Evolutionary conservation across 2,329 filamentous ascomycete genomes (phyloP).

Genomic region (Pyrenochaeta sp.): DNA sequence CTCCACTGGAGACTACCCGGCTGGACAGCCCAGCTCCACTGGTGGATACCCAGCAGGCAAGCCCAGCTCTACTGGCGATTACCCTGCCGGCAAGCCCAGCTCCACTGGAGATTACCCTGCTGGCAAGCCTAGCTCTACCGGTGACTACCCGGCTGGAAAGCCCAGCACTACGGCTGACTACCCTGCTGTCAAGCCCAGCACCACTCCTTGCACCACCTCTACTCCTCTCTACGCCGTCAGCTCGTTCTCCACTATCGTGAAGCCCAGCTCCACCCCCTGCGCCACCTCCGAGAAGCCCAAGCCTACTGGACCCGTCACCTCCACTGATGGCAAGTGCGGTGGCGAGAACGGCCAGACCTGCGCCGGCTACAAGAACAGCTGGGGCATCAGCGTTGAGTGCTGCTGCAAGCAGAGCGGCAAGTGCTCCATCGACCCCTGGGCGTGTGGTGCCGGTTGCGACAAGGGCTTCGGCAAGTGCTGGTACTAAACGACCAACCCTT

Average conservation of each 20-base stretch:
- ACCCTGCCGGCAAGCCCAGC: neutral
- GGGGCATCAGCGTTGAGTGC: slow-evolving; percentile 29
- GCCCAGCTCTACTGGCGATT: slow-evolving; percentile 6
- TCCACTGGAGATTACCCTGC: slow-evolving; percentile 5
- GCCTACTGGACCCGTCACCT: slow-evolving; percentile 22
- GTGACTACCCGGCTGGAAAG: neutral
- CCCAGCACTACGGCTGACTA: slow-evolving; percentile 2
- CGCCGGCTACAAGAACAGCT: slow-evolving; percentile 29
- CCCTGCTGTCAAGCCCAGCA: slow-evolving; percentile 4
- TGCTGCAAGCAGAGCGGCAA: slow-evolving; percentile 29
- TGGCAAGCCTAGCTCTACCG: neutral
- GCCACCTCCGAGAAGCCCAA: slow-evolving; percentile 19
- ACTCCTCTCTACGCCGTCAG: slow-evolving; percentile 2
- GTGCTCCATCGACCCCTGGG: slow-evolving; percentile 29
- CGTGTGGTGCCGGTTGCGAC: slow-evolving; percentile 38
- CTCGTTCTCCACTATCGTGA: slow-evolving; percentile 10
- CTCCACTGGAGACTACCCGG: slow-evolving; percentile 11
- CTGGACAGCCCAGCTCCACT: neutral
- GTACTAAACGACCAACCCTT: slow-evolving; percentile 22
- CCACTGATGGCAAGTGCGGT: slow-evolving; percentile 37
- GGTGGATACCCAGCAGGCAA: neutral
- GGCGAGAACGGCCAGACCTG: slow-evolving; percentile 31
- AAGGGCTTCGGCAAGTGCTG: slow-evolving; percentile 37
- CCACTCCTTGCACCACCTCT: slow-evolving; percentile 7
- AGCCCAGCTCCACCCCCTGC: slow-evolving; percentile 22